Conservation (phyloP, 768 basidiomycete genomes). For the Leucosporidium scottii region DNA sequence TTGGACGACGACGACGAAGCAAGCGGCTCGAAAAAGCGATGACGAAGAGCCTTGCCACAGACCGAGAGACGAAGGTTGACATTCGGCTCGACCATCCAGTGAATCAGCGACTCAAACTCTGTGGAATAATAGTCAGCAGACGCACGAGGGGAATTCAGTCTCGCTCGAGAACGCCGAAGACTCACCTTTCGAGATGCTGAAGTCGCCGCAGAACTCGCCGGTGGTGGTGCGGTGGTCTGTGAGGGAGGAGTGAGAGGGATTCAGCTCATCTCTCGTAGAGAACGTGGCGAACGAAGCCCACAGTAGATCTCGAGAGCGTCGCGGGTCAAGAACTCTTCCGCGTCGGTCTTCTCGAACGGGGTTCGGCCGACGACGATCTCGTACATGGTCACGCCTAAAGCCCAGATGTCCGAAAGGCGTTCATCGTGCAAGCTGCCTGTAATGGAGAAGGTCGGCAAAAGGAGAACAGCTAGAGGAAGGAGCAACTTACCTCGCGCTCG, state of each 20-base stretch:
- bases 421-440: constrained; percentile 87
- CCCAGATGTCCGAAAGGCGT: constrained; percentile 64
- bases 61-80: constrained; percentile 14
- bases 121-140: background rate
- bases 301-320: constrained; percentile 77
- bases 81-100: constrained; percentile 30
- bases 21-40: constrained; percentile 30
- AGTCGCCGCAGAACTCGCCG: constrained; percentile 29
- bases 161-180: too few species aligned
- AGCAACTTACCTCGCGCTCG: constrained; percentile 82
- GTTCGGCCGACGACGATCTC: constrained; percentile 89
- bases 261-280: background rate
- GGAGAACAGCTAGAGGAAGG: too few species aligned
- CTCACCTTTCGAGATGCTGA: constrained; percentile 17
- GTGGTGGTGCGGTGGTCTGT: constrained; percentile 27
- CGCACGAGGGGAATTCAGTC: too few species aligned
- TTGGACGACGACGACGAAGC: background rate
- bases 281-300: constrained; percentile 42
- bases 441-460: too few species aligned
- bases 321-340: constrained; percentile 49
- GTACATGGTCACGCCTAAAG: constrained; percentile 57
- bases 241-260: too few species aligned
- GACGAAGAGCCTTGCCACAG: constrained; percentile 28
- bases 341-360: constrained; percentile 27
- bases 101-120: constrained; percentile 31